Evolutionary conservation across 108 stramenopile species (phyloP), one percentile per base, ranked within the genome.

Genomic region (Fragilaria crotonensis): DNA sequence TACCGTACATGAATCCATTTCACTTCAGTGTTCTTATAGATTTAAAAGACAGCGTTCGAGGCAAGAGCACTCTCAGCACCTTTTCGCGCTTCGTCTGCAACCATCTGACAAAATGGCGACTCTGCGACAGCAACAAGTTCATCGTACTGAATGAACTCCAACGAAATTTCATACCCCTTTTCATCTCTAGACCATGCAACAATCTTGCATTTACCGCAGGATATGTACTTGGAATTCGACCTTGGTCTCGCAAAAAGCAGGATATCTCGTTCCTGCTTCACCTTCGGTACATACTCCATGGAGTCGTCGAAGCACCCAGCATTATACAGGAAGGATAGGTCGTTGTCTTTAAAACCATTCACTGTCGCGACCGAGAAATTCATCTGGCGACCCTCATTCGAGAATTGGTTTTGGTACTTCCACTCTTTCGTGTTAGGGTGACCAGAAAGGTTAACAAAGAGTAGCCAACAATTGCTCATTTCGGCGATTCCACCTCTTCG

Each of bases 391-490:
- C 73, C 73, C n/a, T 60, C 52, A 18, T 66, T 25, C 11, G 29
- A 57, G 53, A 69, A 75, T 28, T 60, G 64, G 23, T 49, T 67
- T 27, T 17, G 25, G 30, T 60, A 59, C 18, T 48, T 50, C 14
- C 30, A 50, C 18, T 26, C 50, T n/a, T n/a, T n/a, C n/a, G n/a
- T n/a, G n/a, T n/a, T n/a, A 20, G 3, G 25, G 19, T 25, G 19
- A 4, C 67, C 64, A 22, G 55, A 57, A 49, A 75, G 66, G 49
- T 70, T 69, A 20, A 64, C 52, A 63, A 75, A 75, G 1, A 75
- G 20, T 30, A 68, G 49, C 58, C 48, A 70, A 25, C 58, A 57
- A 60, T 75, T 75, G 17, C 33, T 50, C 32, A 68, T 62, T 25
- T 57, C 55, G 21, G 63, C 21, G 9, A 71, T 57, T 17, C 69